These are phyloP conservation scores for Xylariaceae sp. DNA, from an alignment of 2,329 filamentous ascomycete genomes.

Conservation along the genomic window DNA sequence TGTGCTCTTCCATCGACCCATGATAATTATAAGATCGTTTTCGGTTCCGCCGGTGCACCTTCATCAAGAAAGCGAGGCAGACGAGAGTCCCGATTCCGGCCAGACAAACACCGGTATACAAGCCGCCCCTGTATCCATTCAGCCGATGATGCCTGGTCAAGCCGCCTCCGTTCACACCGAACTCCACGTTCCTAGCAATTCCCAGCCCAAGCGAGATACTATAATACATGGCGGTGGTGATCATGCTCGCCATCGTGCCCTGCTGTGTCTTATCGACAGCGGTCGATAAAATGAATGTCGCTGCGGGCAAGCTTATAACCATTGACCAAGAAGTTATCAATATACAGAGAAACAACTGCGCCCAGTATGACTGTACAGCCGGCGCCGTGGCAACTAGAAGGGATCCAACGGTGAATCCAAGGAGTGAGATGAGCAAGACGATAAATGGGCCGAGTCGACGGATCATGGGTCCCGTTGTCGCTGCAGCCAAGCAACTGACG, in stretches of 20 bases:
- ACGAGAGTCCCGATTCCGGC: conserved; percentile 27
- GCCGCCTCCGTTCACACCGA: conserved; percentile 34
- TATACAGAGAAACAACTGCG: conserved; percentile 60
- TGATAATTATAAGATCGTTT: conserved; percentile 5
- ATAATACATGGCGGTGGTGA: conserved; percentile 66
- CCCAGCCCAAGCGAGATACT: conserved; percentile 67
- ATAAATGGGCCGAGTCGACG: conserved; percentile 31
- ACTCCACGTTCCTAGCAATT: conserved; percentile 66
- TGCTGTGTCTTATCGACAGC: conserved; percentile 46
- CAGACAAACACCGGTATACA: conserved; percentile 29
- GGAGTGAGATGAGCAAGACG: conserved; percentile 49
- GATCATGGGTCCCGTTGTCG: conserved; percentile 34
- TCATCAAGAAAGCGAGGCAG: conserved; percentile 18
- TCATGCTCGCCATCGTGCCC: conserved; percentile 25
- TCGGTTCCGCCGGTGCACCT: conserved; percentile 3
- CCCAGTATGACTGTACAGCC: conserved; percentile 64
- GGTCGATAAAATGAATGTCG: conserved; percentile 62
- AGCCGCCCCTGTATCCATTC: conserved; percentile 28
- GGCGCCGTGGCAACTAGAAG: conserved; percentile 52
- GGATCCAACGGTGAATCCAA: conserved; percentile 47
- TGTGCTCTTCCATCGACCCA: not conserved
- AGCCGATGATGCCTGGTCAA: conserved; percentile 17
- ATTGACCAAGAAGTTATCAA: conserved; percentile 64
- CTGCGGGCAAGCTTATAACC: conserved; percentile 69
- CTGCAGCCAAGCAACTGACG: conserved; percentile 32